These are phyloP conservation scores for Solanum pimpinellifolium DNA, from an alignment of 257 asterid species.

Conservation along the genomic window DNA sequence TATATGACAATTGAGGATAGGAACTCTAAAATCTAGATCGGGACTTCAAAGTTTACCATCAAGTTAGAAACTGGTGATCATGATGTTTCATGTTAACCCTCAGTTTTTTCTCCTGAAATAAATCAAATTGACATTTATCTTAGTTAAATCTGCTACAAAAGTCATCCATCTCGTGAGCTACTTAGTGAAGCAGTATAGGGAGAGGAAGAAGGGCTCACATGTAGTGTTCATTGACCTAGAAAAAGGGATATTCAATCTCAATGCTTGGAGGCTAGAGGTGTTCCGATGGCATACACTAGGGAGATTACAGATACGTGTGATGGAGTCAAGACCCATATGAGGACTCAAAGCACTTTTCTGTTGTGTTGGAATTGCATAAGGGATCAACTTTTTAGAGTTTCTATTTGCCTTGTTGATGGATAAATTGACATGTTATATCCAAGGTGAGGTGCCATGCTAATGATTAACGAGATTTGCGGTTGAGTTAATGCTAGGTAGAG, in stretches of 20 bases:
- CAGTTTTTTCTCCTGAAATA: background rate
- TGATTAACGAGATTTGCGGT: background rate
- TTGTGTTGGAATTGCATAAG: background rate
- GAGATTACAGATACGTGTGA: background rate
- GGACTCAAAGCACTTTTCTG: background rate
- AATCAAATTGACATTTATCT: background rate
- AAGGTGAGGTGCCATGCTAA: background rate
- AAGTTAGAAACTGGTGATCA: background rate
- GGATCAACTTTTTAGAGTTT: background rate
- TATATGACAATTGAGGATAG: background rate
- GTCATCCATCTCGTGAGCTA: background rate
- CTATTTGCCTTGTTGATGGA: background rate
- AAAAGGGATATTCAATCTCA: background rate
- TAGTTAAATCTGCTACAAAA: background rate
- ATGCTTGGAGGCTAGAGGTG: background rate
- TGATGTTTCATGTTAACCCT: background rate
- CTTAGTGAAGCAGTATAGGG: background rate
- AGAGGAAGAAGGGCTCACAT: background rate
- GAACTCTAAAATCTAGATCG: background rate
- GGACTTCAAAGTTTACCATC: background rate
- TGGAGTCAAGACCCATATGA: background rate
- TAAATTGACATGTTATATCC: background rate
- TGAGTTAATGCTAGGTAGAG: background rate
- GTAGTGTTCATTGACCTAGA: background rate
- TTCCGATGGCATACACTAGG: background rate